Conservation (phyloP, 257 asterid genomes). For the Nicotiana knightiana region DNA sequence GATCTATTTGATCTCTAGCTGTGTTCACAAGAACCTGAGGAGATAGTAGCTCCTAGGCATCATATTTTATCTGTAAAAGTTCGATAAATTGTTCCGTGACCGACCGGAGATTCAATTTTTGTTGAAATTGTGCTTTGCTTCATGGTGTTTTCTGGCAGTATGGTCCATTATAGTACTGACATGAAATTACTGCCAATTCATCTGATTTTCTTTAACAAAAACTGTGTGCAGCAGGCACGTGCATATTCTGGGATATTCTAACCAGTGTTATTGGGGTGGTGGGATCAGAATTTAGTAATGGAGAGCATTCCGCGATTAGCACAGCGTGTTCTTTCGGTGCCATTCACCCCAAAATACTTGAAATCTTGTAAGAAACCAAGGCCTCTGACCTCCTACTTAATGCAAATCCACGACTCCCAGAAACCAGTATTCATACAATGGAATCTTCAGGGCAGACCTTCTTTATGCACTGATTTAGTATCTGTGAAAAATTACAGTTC, state of each 20-base stretch:
- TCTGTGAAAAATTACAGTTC: conserved; percentile 23
- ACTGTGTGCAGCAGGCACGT: neutral
- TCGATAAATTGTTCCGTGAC: neutral
- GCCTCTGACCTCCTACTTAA: conserved; percentile 24
- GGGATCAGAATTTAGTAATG: conserved; percentile 22
- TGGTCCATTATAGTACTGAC: neutral
- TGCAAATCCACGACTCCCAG: neutral
- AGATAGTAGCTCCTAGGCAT: neutral
- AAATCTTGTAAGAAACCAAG: conserved; percentile 23
- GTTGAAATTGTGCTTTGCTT: neutral
- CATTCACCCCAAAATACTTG: conserved; percentile 26
- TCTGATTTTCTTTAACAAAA: neutral
- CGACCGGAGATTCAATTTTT: neutral
- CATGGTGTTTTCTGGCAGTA: neutral
- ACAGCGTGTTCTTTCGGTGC: conserved; percentile 33
- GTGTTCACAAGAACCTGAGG: neutral
- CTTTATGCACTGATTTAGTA: neutral
- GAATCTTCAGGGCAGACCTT: conserved; percentile 20
- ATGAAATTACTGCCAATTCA: neutral
- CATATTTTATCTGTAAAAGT: neutral
- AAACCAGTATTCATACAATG: conserved; percentile 11
- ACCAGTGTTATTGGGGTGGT: neutral
- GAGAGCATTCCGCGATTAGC: conserved; percentile 45
- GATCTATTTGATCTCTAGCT: neutral
- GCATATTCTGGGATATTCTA: neutral